These are phyloP conservation scores for Diaporthe helianthi DNA, from an alignment of 2,329 filamentous ascomycete genomes.

Conservation along the genomic window DNA sequence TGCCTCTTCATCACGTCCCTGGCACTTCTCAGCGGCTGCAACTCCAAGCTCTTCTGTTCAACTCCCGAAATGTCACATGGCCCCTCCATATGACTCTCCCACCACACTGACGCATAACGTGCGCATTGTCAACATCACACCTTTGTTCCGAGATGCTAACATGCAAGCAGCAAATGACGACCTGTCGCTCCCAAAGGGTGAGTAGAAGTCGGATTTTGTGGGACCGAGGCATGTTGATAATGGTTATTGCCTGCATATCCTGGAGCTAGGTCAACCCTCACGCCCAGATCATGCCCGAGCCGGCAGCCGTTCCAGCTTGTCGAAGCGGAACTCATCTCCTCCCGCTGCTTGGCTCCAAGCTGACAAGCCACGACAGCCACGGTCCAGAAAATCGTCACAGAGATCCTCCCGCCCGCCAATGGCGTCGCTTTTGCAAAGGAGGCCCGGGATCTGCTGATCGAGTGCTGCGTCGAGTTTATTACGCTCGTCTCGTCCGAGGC, in stretches of 20 bases:
- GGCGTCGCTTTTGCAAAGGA: constrained; percentile 93
- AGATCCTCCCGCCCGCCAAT: constrained; percentile 79
- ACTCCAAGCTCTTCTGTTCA: no score
- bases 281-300: background rate
- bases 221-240: background rate
- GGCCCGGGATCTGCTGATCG: constrained; percentile 91
- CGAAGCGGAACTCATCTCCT: background rate
- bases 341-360: background rate
- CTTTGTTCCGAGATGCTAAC: constrained; percentile 43
- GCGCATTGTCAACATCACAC: background rate
- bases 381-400: constrained; percentile 87
- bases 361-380: constrained; percentile 55
- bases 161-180: constrained; percentile 62
- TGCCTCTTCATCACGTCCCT: no score
- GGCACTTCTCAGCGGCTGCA: background rate
- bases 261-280: background rate
- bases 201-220: constrained; percentile 33
- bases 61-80: background rate
- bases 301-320: background rate
- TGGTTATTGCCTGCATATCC: background rate
- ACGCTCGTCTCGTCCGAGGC: constrained; percentile 98
- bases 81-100: background rate
- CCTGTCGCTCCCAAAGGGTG: constrained; percentile 70
- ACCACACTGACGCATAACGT: background rate
- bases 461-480: constrained; percentile 99